Base-by-base conservation (phyloP, 2,329 filamentous ascomycete genomes). In the Claviceps sp. region DNA sequence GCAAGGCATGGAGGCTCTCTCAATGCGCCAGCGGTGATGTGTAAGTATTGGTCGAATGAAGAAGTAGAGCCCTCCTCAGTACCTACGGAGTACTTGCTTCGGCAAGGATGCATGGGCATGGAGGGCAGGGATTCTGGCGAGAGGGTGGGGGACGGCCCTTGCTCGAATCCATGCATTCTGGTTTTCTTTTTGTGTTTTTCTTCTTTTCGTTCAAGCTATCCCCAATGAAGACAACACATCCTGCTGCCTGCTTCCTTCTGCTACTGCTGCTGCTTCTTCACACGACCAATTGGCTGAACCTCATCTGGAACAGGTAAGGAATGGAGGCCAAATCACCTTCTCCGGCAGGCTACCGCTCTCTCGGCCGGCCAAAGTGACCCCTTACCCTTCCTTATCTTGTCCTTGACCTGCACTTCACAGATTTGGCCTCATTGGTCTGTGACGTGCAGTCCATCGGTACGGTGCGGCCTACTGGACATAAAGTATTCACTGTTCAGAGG, bases 341-440 rank as follows among this genome's bases (percentile, higher is more conserved):
- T 51, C 34, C 52, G 49, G 50, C 49, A 44, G 49, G 34, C 49
- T 53, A 44, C 26, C 43, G 38, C 47, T 42, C 46, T 54, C 47
- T 54, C 52, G 52, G 52, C 52, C 52, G 52, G 52, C 49, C 39
- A 46, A 42, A 38, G 34, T 41, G 38, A 8, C 39, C 13, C 14
- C 17, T 22, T 43, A 14, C 37, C 41, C 30, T 45, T 34, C 26
- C 26, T 51, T 39, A 24, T 44, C 41, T 19, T 22, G 42, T 46
- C 22, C 19, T 22, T 47, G 11, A 7, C 22, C 43, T 19, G 30
- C 16, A 14, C 26, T n/a, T 7, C 22, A 38, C 16, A 50, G 4
- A 14, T 45, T 7, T 22, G 17, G 19, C 14, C 45, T 52, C 34
- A 50, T 50, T 50, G 24, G 51, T 50, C 34, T 19, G 16, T 19